Percentiles rank a stretch among this genome's conserved stretches.
These are phyloP conservation scores for Tilletia caries DNA, from an alignment of 1,284 basidiomycete genomes.

Conservation along the genomic window DNA sequence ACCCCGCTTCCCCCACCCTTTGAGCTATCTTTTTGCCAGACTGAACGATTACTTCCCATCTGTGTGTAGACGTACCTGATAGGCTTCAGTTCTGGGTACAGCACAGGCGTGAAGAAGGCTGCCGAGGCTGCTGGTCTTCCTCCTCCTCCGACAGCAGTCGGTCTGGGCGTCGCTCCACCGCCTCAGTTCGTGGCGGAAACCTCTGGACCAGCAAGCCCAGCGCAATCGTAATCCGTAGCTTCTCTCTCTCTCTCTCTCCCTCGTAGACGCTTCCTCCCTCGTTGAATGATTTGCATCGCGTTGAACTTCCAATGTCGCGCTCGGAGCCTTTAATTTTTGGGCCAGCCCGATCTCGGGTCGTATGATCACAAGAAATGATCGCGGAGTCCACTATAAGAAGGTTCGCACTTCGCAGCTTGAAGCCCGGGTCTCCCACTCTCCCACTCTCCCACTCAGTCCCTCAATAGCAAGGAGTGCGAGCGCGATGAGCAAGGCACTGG, in stretches of 20 bases:
- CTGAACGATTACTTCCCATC: background rate
- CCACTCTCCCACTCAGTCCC: no score
- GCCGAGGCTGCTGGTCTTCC: background rate
- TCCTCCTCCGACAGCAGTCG: background rate
- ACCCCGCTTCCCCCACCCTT: background rate
- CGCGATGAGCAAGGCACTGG: background rate
- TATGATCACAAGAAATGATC: no score
- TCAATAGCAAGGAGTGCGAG: no score
- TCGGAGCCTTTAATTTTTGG: no score
- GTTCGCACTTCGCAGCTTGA: no score
- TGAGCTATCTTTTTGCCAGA: background rate
- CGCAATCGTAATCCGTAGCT: background rate
- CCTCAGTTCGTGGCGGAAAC: background rate
- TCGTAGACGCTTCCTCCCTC: no score
- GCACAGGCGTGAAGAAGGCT: background rate
- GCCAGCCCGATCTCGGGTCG: no score
- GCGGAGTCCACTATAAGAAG: no score
- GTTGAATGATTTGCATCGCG: no score
- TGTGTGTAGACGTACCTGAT: background rate
- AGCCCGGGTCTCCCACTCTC: no score
- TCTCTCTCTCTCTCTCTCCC: no score
- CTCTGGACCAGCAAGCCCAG: background rate
- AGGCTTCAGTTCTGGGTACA: conserved; percentile 1
- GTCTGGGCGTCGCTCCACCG: background rate
- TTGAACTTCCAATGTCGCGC: no score